Base-by-base conservation (phyloP, 257 asterid genomes). In the Nicotiana knightiana region DNA sequence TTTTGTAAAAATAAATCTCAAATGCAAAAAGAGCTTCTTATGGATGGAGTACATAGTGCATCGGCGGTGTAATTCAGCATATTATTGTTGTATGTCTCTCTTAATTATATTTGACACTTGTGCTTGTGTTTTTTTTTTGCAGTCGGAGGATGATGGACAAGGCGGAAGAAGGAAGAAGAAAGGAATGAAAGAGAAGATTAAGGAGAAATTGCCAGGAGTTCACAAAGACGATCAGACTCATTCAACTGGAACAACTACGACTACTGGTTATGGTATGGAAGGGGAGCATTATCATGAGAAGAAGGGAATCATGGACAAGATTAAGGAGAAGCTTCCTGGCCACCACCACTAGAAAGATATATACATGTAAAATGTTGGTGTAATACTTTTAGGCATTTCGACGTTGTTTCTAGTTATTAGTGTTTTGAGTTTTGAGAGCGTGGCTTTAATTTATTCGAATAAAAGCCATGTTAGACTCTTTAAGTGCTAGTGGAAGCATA, bases 261-360 rank as follows among this genome's bases (percentile, higher is more conserved):
- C 79, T n/a, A 32, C 87, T 26, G 89, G 86, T 1, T 54, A 83
- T 75, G 88, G 84, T 9, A 81, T 71, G 3, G 84, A 85, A 18
- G 96, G 81, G 5, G 30, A 86, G 82, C 66, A 81, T 4, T 81
- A 77, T 0, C 93, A 63, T 0, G 95, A 94, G 92, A 93, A 94
- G 93, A 93, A 93, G 77, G 98, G 97, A 8, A 35, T 92, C 61
- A 78, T 92, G 91, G 97, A 90, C 0, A 93, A 91, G 85, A 93
- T 94, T 53, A 94, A 92, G 93, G 98, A 94, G 37, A 94, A 94
- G 89, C 71, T 94, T 16, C 97, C 97, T 0, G 96, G 90, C 35
- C 83, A 85, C 43, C 75, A 70, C 64, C 81, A 82, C 26, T 84
- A 76, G 82, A n/a, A 35, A 24, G 63, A 81, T 30, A 32, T 4